These are phyloP conservation scores for Ophiostoma sp. DNA, from an alignment of 2,329 filamentous ascomycete species.

Conservation along the genomic window DNA sequence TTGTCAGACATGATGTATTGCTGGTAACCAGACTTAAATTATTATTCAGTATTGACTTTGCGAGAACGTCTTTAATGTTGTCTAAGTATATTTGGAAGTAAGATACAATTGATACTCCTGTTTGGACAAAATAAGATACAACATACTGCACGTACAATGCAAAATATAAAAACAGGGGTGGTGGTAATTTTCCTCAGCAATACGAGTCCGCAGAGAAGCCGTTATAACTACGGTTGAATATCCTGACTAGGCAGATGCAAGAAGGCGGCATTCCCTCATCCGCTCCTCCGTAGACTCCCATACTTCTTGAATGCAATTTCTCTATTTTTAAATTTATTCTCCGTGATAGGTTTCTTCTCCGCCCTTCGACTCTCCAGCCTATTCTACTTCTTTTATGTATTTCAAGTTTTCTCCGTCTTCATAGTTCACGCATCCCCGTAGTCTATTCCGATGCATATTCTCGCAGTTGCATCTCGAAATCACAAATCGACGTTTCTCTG, in stretches of 20 bases:
- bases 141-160: neutral
- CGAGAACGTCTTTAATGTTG: too few species aligned
- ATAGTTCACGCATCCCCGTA: neutral
- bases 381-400: neutral
- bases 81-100: too few species aligned
- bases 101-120: too few species aligned
- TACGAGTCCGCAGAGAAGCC: neutral
- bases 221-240: neutral
- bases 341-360: neutral
- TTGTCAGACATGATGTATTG: neutral
- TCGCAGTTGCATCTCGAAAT: neutral
- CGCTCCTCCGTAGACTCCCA: neutral
- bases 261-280: neutral
- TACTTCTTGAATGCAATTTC: neutral
- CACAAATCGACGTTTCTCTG: neutral
- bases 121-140: neutral
- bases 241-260: neutral
- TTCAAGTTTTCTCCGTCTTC: neutral
- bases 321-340: neutral
- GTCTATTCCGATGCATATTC: neutral
- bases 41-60: too few species aligned
- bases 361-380: neutral
- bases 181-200: neutral
- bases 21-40: neutral
- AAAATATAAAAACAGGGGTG: slow-evolving; percentile 1